Percentiles rank a stretch among this genome's conserved stretches.
phyloP scores from a whole-genome alignment of 495 filamentous ascomycete genomes.

The Penicillium lividum region DNA sequence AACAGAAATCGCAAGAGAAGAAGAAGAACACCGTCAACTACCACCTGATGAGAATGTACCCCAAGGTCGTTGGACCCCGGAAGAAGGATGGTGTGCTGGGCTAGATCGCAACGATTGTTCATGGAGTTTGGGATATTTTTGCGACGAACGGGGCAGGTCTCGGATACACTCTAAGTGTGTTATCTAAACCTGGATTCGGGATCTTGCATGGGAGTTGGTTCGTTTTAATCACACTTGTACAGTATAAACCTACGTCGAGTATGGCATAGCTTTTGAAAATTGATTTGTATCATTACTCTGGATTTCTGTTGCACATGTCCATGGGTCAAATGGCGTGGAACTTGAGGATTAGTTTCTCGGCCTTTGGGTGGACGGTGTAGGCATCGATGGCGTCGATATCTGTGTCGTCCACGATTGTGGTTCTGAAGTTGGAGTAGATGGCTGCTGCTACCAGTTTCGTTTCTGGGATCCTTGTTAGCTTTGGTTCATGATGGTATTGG shows the following conservation, averaged over 20 bases:
- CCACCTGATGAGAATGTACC: conserved; percentile 84
- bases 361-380: conserved; percentile 61
- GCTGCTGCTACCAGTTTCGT: conserved; percentile 52
- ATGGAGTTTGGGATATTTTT: conserved; percentile 27
- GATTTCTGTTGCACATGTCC: neutral
- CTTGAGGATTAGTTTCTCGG: conserved; percentile 45
- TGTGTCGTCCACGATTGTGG: conserved; percentile 55
- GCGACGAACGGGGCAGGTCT: neutral
- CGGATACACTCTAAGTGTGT: neutral
- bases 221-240: conserved; percentile 26
- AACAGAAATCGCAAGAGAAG: conserved; percentile 61
- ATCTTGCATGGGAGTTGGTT: conserved; percentile 19
- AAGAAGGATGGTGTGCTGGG: conserved; percentile 62
- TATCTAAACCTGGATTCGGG: neutral
- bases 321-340: conserved; percentile 28
- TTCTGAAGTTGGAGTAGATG: conserved; percentile 70
- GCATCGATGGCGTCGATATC: conserved; percentile 65
- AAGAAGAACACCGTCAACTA: conserved; percentile 92
- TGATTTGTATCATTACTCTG: conserved; percentile 22
- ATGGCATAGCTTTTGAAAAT: conserved; percentile 22
- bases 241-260: conserved; percentile 28
- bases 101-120: conserved; percentile 22
- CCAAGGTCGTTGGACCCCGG: conserved; percentile 68
- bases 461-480: conserved; percentile 30
- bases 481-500: neutral